These are phyloP conservation scores for Steccherinum ochraceum DNA, from an alignment of 768 basidiomycete genomes.

Conservation along the genomic window DNA sequence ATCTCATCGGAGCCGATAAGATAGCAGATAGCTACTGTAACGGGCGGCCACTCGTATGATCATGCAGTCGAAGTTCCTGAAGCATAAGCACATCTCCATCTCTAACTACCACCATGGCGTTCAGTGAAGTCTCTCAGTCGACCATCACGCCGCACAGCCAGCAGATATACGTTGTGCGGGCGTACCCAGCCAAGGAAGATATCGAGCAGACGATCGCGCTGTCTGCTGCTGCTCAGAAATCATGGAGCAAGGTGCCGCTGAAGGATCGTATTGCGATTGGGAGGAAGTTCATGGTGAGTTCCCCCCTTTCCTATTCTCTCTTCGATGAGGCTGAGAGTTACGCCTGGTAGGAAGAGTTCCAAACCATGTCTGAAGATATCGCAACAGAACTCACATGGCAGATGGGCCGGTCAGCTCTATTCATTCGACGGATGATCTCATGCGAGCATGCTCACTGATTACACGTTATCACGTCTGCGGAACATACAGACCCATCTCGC, in stretches of 20 bases:
- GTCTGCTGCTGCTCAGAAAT: constrained; percentile 62
- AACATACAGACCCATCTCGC: constrained; percentile 64
- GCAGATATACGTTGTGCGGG: constrained; percentile 56
- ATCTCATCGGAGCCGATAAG: no score
- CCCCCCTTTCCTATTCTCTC: constrained; percentile 9
- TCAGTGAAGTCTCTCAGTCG: no score
- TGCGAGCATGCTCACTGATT: not conserved
- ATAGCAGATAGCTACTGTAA: no score
- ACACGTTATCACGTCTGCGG: not conserved
- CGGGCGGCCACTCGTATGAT: no score
- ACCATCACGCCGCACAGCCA: constrained; percentile 84
- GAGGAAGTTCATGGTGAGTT: constrained; percentile 61
- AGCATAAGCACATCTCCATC: no score
- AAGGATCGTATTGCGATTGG: constrained; percentile 65
- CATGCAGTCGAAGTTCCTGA: no score
- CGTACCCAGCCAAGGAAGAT: constrained; percentile 54
- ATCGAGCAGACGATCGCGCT: constrained; percentile 54
- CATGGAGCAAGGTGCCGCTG: constrained; percentile 58
- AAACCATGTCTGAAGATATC: constrained; percentile 50
- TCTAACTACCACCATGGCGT: no score
- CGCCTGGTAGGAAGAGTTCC: constrained; percentile 47
- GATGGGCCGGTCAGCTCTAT: constrained; percentile 74
- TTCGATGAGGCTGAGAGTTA: not conserved
- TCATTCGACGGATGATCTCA: not conserved
- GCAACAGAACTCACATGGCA: constrained; percentile 75